phyloP scores from a whole-genome alignment of 139 green algal species.

The Nannochloris sp. region DNA sequence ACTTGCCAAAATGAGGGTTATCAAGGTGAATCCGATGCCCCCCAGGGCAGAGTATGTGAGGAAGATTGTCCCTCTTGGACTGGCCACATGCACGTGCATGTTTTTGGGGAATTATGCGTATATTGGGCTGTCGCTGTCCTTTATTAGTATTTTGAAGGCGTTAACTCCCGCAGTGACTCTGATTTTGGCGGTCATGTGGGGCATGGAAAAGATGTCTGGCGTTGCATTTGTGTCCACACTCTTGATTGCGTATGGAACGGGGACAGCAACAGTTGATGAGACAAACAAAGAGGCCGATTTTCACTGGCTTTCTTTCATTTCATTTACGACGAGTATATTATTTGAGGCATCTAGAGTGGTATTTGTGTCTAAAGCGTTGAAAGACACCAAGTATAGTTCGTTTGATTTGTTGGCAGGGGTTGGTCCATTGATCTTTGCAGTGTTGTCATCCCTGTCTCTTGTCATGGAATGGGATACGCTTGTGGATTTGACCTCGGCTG shows the following conservation, averaged over 20 bases:
- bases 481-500: not conserved
- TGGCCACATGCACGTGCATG: slow-evolving; percentile 19
- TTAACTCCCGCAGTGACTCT: slow-evolving; percentile 33
- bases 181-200: slow-evolving; percentile 11
- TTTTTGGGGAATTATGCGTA: slow-evolving; percentile 35
- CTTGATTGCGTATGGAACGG: slow-evolving; percentile 25
- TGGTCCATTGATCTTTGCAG: slow-evolving; percentile 7
- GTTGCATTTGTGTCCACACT: slow-evolving; percentile 3
- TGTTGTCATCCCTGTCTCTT: not conserved
- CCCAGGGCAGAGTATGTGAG: not conserved
- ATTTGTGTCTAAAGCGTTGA: slow-evolving; percentile 16
- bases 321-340: slow-evolving; percentile 15
- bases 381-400: slow-evolving; percentile 16
- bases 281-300: slow-evolving; percentile 10
- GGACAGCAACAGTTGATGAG: slow-evolving; percentile 15
- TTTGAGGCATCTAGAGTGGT: slow-evolving; percentile 31
- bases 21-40: not conserved
- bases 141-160: slow-evolving; percentile 38
- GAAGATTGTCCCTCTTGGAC: slow-evolving; percentile 12
- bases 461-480: slow-evolving; percentile 10
- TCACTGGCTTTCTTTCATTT: slow-evolving; percentile 17
- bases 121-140: slow-evolving; percentile 31
- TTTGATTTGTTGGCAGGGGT: slow-evolving; percentile 27
- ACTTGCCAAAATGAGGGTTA: not conserved
- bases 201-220: slow-evolving; percentile 16